Percentiles rank a stretch among this genome's conserved stretches.
Conservation (phyloP, 441 rosid genomes). For the Euphorbia schlechtendalii region DNA sequence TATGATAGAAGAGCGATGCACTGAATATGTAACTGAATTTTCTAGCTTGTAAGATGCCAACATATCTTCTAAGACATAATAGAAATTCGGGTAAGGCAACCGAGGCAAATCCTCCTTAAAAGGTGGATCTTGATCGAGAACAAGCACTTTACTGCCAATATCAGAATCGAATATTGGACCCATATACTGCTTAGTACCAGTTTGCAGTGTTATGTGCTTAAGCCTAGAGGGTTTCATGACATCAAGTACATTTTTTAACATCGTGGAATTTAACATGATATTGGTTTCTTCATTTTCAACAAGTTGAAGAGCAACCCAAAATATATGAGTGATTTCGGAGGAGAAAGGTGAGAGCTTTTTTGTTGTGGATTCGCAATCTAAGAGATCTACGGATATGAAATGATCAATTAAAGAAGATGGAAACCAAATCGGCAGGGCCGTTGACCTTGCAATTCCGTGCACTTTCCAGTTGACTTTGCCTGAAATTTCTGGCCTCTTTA, state of each 20-base stretch:
- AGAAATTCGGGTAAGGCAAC: slow-evolving; percentile 32
- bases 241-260: slow-evolving; percentile 26
- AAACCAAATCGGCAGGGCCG: slow-evolving; percentile 28
- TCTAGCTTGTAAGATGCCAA: slow-evolving; percentile 12
- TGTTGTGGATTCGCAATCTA: slow-evolving; percentile 11
- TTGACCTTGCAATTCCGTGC: slow-evolving; percentile 25
- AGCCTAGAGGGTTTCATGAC: slow-evolving; percentile 18
- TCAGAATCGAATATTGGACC: slow-evolving; percentile 25
- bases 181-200: slow-evolving; percentile 33
- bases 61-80: slow-evolving; percentile 30
- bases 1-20: too few relatives aligned
- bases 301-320: slow-evolving; percentile 34
- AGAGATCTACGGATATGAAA: slow-evolving; percentile 30
- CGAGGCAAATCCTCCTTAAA: slow-evolving; percentile 26
- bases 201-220: slow-evolving; percentile 26
- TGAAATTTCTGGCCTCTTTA: background rate
- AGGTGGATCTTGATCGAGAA: slow-evolving; percentile 25
- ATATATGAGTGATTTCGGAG: slow-evolving; percentile 30
- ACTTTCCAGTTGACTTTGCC: slow-evolving; percentile 21
- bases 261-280: slow-evolving; percentile 13
- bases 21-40: too few relatives aligned
- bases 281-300: slow-evolving; percentile 26
- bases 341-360: slow-evolving; percentile 21
- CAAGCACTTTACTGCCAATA: background rate
- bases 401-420: slow-evolving; percentile 24